These are phyloP conservation scores for Macroventuria anomochaeta DNA, from an alignment of 2,329 filamentous ascomycete species.

Conservation along the genomic window DNA sequence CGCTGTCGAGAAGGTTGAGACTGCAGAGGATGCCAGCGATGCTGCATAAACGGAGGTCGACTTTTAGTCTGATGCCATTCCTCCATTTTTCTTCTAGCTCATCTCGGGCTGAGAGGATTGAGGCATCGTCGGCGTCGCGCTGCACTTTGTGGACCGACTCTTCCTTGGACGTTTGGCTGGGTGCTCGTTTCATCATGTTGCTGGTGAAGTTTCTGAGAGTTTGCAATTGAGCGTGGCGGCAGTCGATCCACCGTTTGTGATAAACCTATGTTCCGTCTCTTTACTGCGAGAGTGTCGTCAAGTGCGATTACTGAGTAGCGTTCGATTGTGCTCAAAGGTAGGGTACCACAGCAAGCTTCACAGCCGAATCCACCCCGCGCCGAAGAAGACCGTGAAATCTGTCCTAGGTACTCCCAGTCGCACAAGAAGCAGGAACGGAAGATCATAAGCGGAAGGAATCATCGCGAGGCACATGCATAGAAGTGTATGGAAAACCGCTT, in stretches of 20 bases:
- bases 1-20: slow-evolving; percentile 72
- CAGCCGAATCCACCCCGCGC: background rate
- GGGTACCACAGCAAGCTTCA: no score
- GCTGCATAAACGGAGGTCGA: slow-evolving; percentile 71
- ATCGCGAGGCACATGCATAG: slow-evolving; percentile 8
- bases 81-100: slow-evolving; percentile 47
- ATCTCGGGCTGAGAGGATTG: slow-evolving; percentile 14
- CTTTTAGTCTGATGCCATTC: slow-evolving; percentile 63
- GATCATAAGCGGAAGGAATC: slow-evolving; percentile 7
- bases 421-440: background rate
- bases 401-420: background rate
- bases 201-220: background rate
- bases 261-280: background rate
- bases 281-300: background rate
- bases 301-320: background rate
- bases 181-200: slow-evolving; percentile 23
- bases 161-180: slow-evolving; percentile 22
- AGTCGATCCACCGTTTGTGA: background rate
- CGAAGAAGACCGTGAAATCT: background rate
- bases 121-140: slow-evolving; percentile 16
- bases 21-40: slow-evolving; percentile 75
- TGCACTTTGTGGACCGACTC: slow-evolving; percentile 27
- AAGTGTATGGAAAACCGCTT: slow-evolving; percentile 6
- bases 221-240: background rate
- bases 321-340: no score